Evolutionary conservation across 2,329 filamentous ascomycete species (phyloP).

Genomic region (Pseudophaeomoniella oleicola): DNA sequence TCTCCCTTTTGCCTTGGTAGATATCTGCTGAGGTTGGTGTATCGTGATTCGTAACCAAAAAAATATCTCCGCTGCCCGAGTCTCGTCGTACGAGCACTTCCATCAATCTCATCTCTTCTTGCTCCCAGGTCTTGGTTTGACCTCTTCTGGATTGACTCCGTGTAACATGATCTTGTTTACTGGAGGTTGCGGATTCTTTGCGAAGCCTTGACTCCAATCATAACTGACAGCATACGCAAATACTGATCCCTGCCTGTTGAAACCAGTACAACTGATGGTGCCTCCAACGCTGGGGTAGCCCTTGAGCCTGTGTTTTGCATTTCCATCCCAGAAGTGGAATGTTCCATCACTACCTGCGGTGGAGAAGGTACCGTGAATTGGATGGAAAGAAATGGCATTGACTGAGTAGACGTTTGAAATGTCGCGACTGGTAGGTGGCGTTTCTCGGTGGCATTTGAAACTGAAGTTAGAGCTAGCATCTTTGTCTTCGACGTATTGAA

Average conservation of each 20-base stretch:
- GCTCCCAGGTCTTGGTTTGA: slow-evolving; percentile 37
- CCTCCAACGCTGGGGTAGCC: slow-evolving; percentile 76
- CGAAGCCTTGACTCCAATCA: slow-evolving; percentile 96
- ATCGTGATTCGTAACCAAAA: no score
- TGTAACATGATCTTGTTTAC: slow-evolving; percentile 79
- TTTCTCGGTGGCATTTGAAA: slow-evolving; percentile 95
- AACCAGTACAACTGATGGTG: slow-evolving; percentile 80
- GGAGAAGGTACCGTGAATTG: slow-evolving; percentile 92
- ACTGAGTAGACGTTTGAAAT: slow-evolving; percentile 83
- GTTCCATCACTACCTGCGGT: slow-evolving; percentile 91
- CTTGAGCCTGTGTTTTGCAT: slow-evolving; percentile 76
- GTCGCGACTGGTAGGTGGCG: slow-evolving; percentile 43
- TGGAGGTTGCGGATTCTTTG: slow-evolving; percentile 55
- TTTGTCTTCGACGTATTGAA: slow-evolving; percentile 97
- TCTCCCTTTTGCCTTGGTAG: no score
- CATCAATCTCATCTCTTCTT: slow-evolving; percentile 24
- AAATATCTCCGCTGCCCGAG: no score
- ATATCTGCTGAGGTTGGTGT: no score
- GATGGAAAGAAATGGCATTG: slow-evolving; percentile 97
- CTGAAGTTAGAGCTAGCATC: slow-evolving; percentile 87
- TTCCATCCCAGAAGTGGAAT: slow-evolving; percentile 68
- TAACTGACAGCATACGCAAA: slow-evolving; percentile 88
- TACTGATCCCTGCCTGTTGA: slow-evolving; percentile 71
- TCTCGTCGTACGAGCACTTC: no score
- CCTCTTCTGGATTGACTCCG: slow-evolving; percentile 52